Evolutionary conservation across 192 early-diverging fungal genomes (phyloP), one percentile per base, ranked within the genome.

Genomic region (Mortierella hygrophila): DNA sequence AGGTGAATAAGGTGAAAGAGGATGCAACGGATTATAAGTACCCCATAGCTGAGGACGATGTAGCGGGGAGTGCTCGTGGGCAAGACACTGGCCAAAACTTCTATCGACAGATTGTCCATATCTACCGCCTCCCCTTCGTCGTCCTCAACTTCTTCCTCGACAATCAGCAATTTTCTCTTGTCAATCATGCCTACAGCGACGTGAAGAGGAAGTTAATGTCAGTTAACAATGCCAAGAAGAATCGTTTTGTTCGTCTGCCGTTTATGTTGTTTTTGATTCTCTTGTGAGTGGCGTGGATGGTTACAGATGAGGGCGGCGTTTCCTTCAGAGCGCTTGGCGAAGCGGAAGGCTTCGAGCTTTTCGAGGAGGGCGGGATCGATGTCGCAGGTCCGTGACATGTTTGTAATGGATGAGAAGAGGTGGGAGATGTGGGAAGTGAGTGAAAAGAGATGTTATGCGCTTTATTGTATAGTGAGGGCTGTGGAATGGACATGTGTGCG

Each of bases 11-110:
- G n/a, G n/a, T n/a, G n/a, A n/a, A n/a, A n/a, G n/a, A n/a, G n/a
- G n/a, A n/a, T n/a, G n/a, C n/a, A n/a, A n/a, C n/a, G n/a, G n/a
- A n/a, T n/a, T n/a, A n/a, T n/a, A 18, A 21, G 18, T 89, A 89
- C 92, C 77, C 93, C 89, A 52, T 85, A 93, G 75, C 93, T 93
- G 37, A 93, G 65, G 32, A 93, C 82, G 38, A 93, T 70, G 52
- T 94, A 96, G 16, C 94, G 90, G 41, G 95, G 95, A 13, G 88
- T 77, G 41, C 92, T 92, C 38, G 94, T 94, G 6, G 95, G 95
- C 10, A 96, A 89, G 52, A 63, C 41, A 32, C 81, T 70, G 20
- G 75, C 41, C 44, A 78, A 21, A 1, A 81, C 74, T 29, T 94
- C 93, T 18, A 94, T 63, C 9, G 82, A 72, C 38, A 89, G 81